Evolutionary conservation across 1,284 basidiomycete species (phyloP).

Genomic region (Bondarzewia mesenterica): DNA sequence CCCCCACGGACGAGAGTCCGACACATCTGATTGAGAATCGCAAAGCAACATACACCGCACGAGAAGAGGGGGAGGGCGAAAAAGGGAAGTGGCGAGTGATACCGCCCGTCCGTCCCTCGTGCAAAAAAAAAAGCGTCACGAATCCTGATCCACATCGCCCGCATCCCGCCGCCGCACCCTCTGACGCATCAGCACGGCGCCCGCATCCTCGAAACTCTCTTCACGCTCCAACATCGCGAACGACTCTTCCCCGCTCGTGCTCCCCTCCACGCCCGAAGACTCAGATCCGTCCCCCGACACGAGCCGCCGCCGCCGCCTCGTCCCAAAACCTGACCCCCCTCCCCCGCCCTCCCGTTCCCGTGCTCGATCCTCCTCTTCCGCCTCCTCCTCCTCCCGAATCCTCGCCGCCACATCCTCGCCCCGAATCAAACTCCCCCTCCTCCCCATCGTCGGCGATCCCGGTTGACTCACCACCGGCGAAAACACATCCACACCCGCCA

Average conservation of each 20-base stretch:
- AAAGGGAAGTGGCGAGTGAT: too few species aligned
- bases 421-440: slow-evolving; percentile 1
- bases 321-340: too few species aligned
- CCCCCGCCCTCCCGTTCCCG: slow-evolving; percentile 7
- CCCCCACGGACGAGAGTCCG: too few species aligned
- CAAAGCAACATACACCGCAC: too few species aligned
- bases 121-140: not conserved
- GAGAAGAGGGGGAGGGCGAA: too few species aligned
- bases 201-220: slow-evolving; percentile 24
- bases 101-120: not conserved
- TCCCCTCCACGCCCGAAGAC: slow-evolving; percentile 14
- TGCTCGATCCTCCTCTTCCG: not conserved
- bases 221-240: slow-evolving; percentile 25
- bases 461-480: slow-evolving; percentile 61
- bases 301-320: too few species aligned
- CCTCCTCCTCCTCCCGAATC: slow-evolving; percentile 1
- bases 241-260: slow-evolving; percentile 23
- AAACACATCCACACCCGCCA: slow-evolving; percentile 64
- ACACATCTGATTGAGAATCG: too few species aligned
- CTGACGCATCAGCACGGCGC: slow-evolving; percentile 8
- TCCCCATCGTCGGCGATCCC: slow-evolving; percentile 46
- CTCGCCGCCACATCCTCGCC: not conserved
- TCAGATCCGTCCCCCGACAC: not conserved
- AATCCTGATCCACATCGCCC: not conserved
- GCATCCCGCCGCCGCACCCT: slow-evolving; percentile 10